phyloP scores from a whole-genome alignment of 495 filamentous ascomycete species.

The Xylaria scruposa region DNA sequence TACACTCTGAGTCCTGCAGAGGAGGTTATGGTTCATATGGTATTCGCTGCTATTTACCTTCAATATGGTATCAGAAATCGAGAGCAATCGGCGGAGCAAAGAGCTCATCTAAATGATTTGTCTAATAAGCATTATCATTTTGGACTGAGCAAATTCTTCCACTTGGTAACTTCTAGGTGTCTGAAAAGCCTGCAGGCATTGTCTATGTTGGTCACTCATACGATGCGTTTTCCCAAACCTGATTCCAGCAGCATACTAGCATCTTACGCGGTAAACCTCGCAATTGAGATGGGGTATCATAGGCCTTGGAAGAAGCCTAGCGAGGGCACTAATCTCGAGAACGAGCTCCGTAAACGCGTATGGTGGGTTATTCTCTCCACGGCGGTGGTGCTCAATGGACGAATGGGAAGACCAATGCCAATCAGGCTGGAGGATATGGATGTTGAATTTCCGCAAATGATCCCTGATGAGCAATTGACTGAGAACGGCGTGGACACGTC shows the following conservation, averaged over 20 bases:
- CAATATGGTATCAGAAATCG: slow-evolving; percentile 72
- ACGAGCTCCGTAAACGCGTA: slow-evolving; percentile 77
- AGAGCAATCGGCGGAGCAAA: slow-evolving; percentile 55
- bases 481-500: slow-evolving; percentile 58
- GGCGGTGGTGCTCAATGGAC: slow-evolving; percentile 69
- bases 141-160: slow-evolving; percentile 67
- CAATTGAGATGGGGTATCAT: slow-evolving; percentile 76
- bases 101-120: slow-evolving; percentile 58
- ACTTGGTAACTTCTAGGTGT: slow-evolving; percentile 63
- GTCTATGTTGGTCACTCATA: slow-evolving; percentile 69
- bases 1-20: slow-evolving; percentile 68
- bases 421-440: slow-evolving; percentile 75
- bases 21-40: slow-evolving; percentile 75
- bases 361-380: slow-evolving; percentile 75
- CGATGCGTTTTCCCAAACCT: slow-evolving; percentile 80
- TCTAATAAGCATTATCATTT: slow-evolving; percentile 81
- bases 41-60: slow-evolving; percentile 77
- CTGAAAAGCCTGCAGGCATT: slow-evolving; percentile 74
- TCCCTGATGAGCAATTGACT: slow-evolving; percentile 69
- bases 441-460: slow-evolving; percentile 71
- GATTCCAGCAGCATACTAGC: slow-evolving; percentile 71
- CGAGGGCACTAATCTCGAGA: slow-evolving; percentile 63
- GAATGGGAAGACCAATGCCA: slow-evolving; percentile 77
- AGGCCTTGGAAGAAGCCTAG: slow-evolving; percentile 66
- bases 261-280: slow-evolving; percentile 64